Percentiles rank a stretch among this genome's conserved stretches.
These are phyloP conservation scores for Xylariaceae sp. DNA, from an alignment of 2,329 filamentous ascomycete genomes.

Conservation along the genomic window DNA sequence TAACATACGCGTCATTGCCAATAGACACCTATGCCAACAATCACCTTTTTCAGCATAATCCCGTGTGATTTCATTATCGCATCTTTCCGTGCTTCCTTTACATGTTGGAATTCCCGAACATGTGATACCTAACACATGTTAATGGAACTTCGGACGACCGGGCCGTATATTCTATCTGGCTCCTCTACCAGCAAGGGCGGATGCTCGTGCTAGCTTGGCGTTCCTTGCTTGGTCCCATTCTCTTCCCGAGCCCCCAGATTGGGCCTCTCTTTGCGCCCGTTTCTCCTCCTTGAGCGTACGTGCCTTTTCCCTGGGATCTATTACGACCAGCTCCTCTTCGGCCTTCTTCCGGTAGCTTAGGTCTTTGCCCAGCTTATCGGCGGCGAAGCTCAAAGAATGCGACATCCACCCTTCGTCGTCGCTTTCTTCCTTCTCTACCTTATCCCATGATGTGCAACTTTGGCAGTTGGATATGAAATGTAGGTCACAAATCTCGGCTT, in stretches of 20 bases:
- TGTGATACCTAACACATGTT: no score
- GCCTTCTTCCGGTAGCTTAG: conserved; percentile 85
- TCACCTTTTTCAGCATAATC: no score
- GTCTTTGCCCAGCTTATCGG: conserved; percentile 87
- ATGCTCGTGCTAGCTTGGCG: conserved; percentile 49
- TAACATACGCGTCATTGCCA: no score
- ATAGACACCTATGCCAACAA: no score
- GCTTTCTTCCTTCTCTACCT: conserved; percentile 46
- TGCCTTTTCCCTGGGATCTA: conserved; percentile 82
- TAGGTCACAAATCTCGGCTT: conserved; percentile 77
- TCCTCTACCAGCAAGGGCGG: conserved; percentile 52
- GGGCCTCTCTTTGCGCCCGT: conserved; percentile 52
- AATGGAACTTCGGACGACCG: not conserved
- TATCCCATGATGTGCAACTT: conserved; percentile 82
- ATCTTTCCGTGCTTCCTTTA: not conserved
- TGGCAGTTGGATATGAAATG: conserved; percentile 96
- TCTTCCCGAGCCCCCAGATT: conserved; percentile 46
- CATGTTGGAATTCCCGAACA: no score
- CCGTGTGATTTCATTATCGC: no score
- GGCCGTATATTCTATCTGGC: conserved; percentile 39
- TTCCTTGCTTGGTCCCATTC: conserved; percentile 57
- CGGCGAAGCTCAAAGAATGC: conserved; percentile 78
- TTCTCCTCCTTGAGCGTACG: conserved; percentile 64
- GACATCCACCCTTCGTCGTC: conserved; percentile 75
- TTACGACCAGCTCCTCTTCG: conserved; percentile 85